A percentile compares a stretch with the other conserved stretches of the same genome.
These are phyloP conservation scores for Talaromyces rugulosus DNA, from an alignment of 2,329 filamentous ascomycete species.

Conservation along the genomic window DNA sequence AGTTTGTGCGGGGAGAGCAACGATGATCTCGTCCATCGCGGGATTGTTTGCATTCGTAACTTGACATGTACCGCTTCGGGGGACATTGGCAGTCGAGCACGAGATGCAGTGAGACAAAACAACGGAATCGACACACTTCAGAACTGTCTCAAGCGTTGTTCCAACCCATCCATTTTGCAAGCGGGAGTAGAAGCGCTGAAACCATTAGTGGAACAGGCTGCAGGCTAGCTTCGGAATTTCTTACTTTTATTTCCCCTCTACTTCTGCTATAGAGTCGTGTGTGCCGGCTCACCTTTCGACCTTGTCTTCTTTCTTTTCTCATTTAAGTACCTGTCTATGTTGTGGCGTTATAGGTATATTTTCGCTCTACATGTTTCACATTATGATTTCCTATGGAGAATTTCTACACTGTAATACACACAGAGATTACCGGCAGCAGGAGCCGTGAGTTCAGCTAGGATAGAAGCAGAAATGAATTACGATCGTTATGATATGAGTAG, in stretches of 20 bases:
- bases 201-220: constrained; percentile 49
- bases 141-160: constrained; percentile 63
- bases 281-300: not conserved
- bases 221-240: constrained; percentile 1
- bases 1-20: constrained; percentile 69
- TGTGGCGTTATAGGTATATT: not conserved
- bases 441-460: not conserved
- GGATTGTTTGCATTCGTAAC: constrained; percentile 71
- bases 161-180: constrained; percentile 65
- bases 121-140: constrained; percentile 66
- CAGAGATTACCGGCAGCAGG: not conserved
- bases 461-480: not conserved
- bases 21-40: constrained; percentile 54
- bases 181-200: constrained; percentile 71
- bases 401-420: not conserved
- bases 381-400: not conserved
- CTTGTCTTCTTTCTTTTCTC: not conserved
- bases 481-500: not conserved
- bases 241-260: not conserved
- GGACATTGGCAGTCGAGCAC: constrained; percentile 58
- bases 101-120: constrained; percentile 57
- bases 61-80: constrained; percentile 61
- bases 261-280: not conserved
- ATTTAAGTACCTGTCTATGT: not conserved
- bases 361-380: not conserved